phyloP scores from a whole-genome alignment of 805 yeast species.

The Isabelozyma gotoi region DNA sequence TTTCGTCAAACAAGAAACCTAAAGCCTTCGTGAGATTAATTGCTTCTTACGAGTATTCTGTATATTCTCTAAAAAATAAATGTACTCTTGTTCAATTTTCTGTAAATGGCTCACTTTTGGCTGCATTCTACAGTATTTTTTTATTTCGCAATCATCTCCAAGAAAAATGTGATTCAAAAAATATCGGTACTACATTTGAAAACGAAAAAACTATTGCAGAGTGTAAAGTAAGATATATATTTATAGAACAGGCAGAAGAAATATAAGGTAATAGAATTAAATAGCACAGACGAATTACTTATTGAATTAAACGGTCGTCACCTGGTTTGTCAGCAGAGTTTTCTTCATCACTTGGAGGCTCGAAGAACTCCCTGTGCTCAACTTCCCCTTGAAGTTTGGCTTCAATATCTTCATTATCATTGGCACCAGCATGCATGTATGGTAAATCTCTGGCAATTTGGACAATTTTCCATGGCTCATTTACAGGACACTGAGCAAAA shows the following conservation, averaged over 20 bases:
- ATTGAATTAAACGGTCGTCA: not conserved
- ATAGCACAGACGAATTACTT: not conserved
- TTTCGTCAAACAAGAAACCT: not conserved
- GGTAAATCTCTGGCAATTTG: slow-evolving; percentile 26
- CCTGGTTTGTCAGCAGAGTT: not conserved
- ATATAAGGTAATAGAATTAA: no score
- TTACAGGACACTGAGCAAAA: slow-evolving; percentile 23
- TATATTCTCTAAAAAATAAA: not conserved
- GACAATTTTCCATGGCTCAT: slow-evolving; percentile 31
- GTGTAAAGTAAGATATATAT: no score
- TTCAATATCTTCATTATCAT: slow-evolving; percentile 1
- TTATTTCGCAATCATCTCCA: not conserved
- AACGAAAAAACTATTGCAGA: no score
- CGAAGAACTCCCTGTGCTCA: not conserved
- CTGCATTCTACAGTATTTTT: not conserved
- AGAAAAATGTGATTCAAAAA: no score
- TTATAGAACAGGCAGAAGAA: not conserved
- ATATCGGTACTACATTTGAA: no score
- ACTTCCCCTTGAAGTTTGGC: not conserved
- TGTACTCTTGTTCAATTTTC: no score
- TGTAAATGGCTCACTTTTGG: not conserved
- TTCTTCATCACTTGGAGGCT: not conserved
- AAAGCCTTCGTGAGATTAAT: no score
- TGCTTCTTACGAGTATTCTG: no score
- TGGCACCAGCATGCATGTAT: slow-evolving; percentile 2